Evolutionary conservation across 768 basidiomycete species (phyloP), one percentile per base, ranked within the genome.

Genomic region (Wakefieldia striispora): DNA sequence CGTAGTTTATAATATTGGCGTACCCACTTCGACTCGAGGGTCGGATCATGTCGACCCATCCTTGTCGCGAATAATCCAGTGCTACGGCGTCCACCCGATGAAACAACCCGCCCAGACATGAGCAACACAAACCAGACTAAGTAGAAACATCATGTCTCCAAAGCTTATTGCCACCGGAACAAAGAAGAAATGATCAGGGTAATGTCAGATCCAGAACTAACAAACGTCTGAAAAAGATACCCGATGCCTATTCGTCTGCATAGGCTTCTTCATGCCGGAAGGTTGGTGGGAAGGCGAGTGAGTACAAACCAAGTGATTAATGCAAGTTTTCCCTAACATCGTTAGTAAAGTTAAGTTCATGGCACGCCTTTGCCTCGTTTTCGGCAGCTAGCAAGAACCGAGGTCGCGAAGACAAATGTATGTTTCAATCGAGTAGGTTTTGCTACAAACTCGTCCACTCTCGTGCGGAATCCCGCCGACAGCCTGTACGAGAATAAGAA

Each of bases 281-380:
- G 42, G 40, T 34, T 29, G 21, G 35, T 21, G 44, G 41, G 44
- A 47, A 45, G 17, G n/a, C 43, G 16, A 43, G 21, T 17, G 20
- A 31, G 29, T 29, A 29, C 36, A 31, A 50, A 38, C 33, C 24
- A 38, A n/a, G 41, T 23, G 45, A 43, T 44, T 27, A 54, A 31
- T 45, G 40, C 57, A 9, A 50, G 40, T 36, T 34, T 41, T 50
- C 19, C 40, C 4, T 1, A 33, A 14, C 34, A 37, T 40, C 33
- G 9, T 37, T 26, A 14, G 31, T 36, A 59, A 54, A 36, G 57
- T 62, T 53, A 51, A 36, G 63, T 63, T 63, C 29, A 31, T 17
- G 20, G 46, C 64, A 62, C 24, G 49, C 53, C 41, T 45, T 42
- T 40, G 45, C 64, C 61, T 53, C 62, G 55, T 65, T 65, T 47